Base-by-base conservation (phyloP, 1,284 basidiomycete genomes). In the Cryptococcus hybrid region DNA sequence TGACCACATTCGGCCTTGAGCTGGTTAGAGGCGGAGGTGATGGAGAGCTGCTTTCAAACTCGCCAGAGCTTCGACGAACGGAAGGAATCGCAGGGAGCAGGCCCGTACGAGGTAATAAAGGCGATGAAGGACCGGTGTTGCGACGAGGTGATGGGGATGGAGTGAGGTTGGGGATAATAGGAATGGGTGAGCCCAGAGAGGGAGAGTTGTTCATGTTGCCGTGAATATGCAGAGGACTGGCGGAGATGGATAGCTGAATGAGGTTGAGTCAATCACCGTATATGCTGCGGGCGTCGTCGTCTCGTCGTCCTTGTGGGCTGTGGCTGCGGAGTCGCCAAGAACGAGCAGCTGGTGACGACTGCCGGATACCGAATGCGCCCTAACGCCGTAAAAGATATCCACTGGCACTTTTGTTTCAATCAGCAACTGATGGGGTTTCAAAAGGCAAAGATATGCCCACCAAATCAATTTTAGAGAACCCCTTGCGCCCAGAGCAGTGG, bases 111-210 rank as follows among this genome's bases (percentile, higher is more conserved):
- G 24, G 24, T 24, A 24, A 24, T 24, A 24, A 24, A 24, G 24
- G 24, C 24, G 24, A 24, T 24, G 24, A 24, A 24, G 24, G 24
- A 24, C 24, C 24, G 49, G 8, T 50, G 59, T 39, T 54, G 18
- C 50, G 57, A 12, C 58, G 56, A 24, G 58, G 58, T 24, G 62
- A 63, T 18, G 51, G 58, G 2, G 56, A 56, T 13, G 58, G 56
- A 9, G 59, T 57, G 11, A 52, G 50, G 24, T 49, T 43, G 12
- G 55, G 35, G 40, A 56, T n/a, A 18, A 56, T 52, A 7, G 53
- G 52, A 42, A 54, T 44, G 24, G 57, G 56, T n/a, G 58, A 54
- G 30, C 37, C 51, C 36, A 61, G 37, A 9, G 54, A 50, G 36
- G 43, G 43, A 24, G 24, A 24, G 43, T 5, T 44, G 43, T n/a